Conservation (phyloP, 345 rosid genomes). For the Noccaea caerulescens region DNA sequence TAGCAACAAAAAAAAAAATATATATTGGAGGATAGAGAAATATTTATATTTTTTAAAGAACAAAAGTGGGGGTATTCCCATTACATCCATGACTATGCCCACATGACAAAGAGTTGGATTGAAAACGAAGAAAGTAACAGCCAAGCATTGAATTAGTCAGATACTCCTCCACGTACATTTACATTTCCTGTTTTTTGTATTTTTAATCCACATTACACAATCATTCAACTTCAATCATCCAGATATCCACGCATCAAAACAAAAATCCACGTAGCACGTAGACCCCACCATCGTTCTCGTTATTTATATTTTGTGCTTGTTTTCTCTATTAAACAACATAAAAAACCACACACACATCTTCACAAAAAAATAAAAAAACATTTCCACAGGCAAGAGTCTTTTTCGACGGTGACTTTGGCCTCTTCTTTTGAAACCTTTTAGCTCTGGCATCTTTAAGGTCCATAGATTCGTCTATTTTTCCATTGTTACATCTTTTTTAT, state of each 20-base stretch:
- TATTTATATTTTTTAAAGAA: not conserved
- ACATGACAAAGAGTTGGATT: constrained; percentile 38
- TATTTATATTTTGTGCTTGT: not conserved
- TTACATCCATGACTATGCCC: constrained; percentile 36
- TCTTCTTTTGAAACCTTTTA: constrained; percentile 26
- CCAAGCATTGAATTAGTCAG: constrained; percentile 39
- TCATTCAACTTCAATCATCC: constrained; percentile 39
- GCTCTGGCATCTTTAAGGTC: constrained; percentile 28
- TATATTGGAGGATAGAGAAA: not conserved
- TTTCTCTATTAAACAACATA: not conserved
- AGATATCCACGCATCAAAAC: constrained; percentile 7
- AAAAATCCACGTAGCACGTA: constrained; percentile 28
- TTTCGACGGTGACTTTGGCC: constrained; percentile 39
- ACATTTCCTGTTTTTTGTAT: not conserved
- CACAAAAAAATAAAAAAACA: not conserved
- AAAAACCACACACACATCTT: not conserved
- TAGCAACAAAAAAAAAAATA: too few species aligned
- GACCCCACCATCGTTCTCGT: constrained; percentile 33
- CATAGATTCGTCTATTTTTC: constrained; percentile 18
- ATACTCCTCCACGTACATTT: constrained; percentile 12
- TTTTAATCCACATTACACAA: constrained; percentile 29
- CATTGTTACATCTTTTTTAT: not conserved
- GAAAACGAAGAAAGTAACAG: constrained; percentile 39
- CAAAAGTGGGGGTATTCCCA: constrained; percentile 20
- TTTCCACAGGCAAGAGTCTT: constrained; percentile 24